Conservation (phyloP, 768 basidiomycete species). For the Atractiella rhizophila region DNA sequence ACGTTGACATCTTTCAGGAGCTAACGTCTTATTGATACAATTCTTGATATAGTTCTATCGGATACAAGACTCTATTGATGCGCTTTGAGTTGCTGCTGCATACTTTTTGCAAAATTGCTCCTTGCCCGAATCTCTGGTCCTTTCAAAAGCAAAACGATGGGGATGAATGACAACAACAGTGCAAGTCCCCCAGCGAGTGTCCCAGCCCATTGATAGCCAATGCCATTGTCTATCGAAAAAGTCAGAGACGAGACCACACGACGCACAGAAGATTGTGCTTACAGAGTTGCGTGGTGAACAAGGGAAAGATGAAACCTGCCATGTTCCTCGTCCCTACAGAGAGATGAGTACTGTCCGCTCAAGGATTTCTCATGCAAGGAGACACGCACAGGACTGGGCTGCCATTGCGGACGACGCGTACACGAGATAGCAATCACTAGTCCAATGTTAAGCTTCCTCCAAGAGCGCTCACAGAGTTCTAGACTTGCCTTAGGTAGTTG, state of each 20-base stretch:
- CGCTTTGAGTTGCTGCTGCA: too few species aligned
- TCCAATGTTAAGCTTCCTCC: too few species aligned
- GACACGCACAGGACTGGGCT: slow-evolving; percentile 1
- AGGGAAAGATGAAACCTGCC: slow-evolving; percentile 17
- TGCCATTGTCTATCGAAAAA: slow-evolving; percentile 17
- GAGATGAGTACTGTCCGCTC: not conserved
- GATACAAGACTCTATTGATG: too few species aligned
- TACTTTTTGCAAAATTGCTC: too few species aligned
- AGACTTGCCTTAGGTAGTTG: not conserved
- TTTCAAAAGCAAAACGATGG: slow-evolving; percentile 19
- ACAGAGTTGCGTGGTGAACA: slow-evolving; percentile 17
- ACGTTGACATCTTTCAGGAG: too few species aligned
- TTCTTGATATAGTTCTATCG: too few species aligned
- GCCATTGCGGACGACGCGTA: not conserved
- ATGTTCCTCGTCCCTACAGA: slow-evolving; percentile 9
- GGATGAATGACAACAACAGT: slow-evolving; percentile 17
- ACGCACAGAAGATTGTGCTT: too few species aligned
- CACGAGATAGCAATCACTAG: not conserved
- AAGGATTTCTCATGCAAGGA: too few species aligned
- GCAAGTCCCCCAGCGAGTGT: slow-evolving; percentile 8
- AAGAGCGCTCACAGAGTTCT: not conserved
- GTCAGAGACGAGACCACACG: too few species aligned
- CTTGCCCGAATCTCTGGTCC: slow-evolving; percentile 18
- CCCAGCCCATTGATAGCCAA: slow-evolving; percentile 18
- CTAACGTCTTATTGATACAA: too few species aligned